Base-by-base conservation (phyloP, 2,329 filamentous ascomycete genomes). In the Aspergillus aculeatus region DNA sequence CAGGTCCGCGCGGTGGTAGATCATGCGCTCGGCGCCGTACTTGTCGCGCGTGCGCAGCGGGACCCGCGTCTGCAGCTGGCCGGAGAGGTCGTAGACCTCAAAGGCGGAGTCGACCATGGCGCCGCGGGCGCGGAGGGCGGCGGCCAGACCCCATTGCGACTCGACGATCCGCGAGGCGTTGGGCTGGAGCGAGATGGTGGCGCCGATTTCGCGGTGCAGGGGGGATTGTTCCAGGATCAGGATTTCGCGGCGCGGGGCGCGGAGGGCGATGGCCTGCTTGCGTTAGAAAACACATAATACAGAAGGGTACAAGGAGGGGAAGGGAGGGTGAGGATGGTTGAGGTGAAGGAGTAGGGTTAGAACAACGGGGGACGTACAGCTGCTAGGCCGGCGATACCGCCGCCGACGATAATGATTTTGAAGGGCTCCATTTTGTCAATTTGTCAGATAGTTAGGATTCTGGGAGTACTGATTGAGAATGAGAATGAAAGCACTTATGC, bases 341-440 rank as follows among this genome's bases (percentile, higher is more conserved):
- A 23, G 23, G 23, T 23, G 23, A 23, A 23, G 23, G 23, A 5
- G 23, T 4, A 23, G 23, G 23, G 23, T 23, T 23, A 23, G 23
- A 23, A 23, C 4, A 23, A 23, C 23, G 23, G 23, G 23, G 23
- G 23, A 19, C 29, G 16, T 47, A 52, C 72, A 4, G 73, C 73
- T 32, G 72, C 69, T 11, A 75, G 64, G 5, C 73, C 73, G 16
- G 69, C 73, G 47, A 75, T 73, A 3, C 73, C 73, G 38, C 70
- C 59, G 77, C 83, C 83, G 5, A 85, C 81, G 52, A 85, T 80
- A 32, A 84, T 71, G 31, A 84, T 79, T 44, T 75, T 76, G 67
- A 82, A 67, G 4, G 58, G 50, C 21, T 60, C 58, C 12, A 54
- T 58, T 48, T 35, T 50, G 31, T 21, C 26, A 2, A 6, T 26